Evolutionary conservation across 176 grass and related monocot species (phyloP).

Genomic region (Musa beccarii): DNA sequence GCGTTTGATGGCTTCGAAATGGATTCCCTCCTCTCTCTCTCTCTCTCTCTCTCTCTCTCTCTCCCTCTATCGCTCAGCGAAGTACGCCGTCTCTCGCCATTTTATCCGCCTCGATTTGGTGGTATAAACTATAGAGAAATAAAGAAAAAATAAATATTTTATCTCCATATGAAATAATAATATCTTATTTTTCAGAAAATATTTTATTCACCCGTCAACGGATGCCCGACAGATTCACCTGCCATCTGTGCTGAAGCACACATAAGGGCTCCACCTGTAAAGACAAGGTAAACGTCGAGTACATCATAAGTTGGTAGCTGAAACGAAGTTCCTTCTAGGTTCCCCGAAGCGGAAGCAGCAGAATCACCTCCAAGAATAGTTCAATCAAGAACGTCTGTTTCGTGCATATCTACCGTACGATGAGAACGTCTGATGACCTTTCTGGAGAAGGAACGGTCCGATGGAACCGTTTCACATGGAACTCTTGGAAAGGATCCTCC

Average conservation of each 20-base stretch:
- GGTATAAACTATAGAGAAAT: not conserved
- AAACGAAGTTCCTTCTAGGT: too few species aligned
- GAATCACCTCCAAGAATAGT: not conserved
- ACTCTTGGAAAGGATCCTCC: not conserved
- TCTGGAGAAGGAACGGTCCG: not conserved
- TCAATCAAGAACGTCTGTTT: not conserved
- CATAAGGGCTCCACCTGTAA: too few species aligned
- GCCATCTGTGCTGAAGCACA: too few species aligned
- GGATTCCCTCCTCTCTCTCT: not conserved
- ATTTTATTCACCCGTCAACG: too few species aligned
- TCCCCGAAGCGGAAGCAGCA: too few species aligned
- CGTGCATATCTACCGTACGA: too few species aligned
- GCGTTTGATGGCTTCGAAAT: not conserved
- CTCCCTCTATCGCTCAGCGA: not conserved
- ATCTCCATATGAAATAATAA: too few species aligned
- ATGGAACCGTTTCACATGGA: not conserved
- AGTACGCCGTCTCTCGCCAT: slow-evolving; percentile 5
- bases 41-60: not conserved
- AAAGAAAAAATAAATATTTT: not conserved
- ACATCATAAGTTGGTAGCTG: too few species aligned
- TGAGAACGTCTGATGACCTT: too few species aligned
- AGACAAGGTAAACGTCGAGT: too few species aligned
- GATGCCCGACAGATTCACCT: too few species aligned
- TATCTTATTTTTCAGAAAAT: too few species aligned
- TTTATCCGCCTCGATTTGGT: slow-evolving; percentile 15